phyloP scores from a whole-genome alignment of 495 filamentous ascomycete genomes.

The Aspergillus affinis region DNA sequence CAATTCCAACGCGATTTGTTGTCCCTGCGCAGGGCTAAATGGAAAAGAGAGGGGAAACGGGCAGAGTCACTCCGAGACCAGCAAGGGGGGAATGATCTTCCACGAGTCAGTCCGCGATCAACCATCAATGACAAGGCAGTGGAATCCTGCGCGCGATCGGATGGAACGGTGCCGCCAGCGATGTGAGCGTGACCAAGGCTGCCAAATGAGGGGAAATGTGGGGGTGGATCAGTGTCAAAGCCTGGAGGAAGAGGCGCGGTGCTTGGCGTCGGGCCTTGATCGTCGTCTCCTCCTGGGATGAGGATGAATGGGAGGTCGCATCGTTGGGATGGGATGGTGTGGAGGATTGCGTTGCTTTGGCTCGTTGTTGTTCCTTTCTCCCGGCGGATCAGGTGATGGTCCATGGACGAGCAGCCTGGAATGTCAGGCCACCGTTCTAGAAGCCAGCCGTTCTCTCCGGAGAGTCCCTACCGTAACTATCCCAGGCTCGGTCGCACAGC shows the following conservation, averaged over 20 bases:
- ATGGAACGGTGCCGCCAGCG: constrained; percentile 18
- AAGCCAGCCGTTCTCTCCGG: too few species aligned
- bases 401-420: neutral
- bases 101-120: constrained; percentile 16
- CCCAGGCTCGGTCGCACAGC: too few species aligned
- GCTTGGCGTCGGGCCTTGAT: neutral
- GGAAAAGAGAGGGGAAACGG: constrained; percentile 1
- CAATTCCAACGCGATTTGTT: neutral
- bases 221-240: constrained; percentile 6
- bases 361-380: neutral
- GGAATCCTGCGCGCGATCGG: constrained; percentile 8
- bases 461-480: too few species aligned
- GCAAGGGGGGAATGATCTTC: constrained; percentile 17
- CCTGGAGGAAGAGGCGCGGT: constrained; percentile 5
- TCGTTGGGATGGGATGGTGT: neutral
- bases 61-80: neutral
- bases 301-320: neutral
- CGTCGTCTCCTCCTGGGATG: neutral
- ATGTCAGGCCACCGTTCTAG: neutral
- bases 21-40: neutral
- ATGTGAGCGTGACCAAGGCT: constrained; percentile 8
- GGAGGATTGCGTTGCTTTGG: neutral
- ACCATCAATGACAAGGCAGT: constrained; percentile 2
- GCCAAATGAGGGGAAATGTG: constrained; percentile 18
- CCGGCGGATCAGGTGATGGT: neutral